Percentiles rank a stretch among this genome's conserved stretches.
Evolutionary conservation across 2,329 filamentous ascomycete genomes (phyloP).

Genomic region (Moelleriella libera): DNA sequence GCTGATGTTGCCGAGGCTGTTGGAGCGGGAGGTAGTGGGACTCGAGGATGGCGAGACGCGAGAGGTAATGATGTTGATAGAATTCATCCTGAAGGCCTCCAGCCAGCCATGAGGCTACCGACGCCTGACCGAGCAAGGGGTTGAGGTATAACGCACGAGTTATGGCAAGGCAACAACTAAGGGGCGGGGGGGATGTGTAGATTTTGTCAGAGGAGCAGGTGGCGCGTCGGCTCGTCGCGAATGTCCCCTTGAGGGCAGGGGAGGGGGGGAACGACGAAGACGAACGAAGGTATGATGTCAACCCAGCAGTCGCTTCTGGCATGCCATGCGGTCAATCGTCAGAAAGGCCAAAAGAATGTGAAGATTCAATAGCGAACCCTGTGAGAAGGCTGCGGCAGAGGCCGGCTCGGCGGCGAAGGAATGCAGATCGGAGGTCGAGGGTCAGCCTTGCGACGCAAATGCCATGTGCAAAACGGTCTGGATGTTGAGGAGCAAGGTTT

Average conservation of each 20-base stretch:
- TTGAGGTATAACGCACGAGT: background rate
- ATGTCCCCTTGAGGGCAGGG: background rate
- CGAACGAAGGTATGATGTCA: slow-evolving; percentile 2
- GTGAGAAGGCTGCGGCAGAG: background rate
- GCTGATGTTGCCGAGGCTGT: slow-evolving; percentile 41
- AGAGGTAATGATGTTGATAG: slow-evolving; percentile 82
- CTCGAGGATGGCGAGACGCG: slow-evolving; percentile 54
- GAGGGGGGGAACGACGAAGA: background rate
- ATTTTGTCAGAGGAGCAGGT: background rate
- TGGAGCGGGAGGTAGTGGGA: slow-evolving; percentile 42
- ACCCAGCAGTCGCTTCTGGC: background rate
- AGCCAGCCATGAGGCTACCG: slow-evolving; percentile 36
- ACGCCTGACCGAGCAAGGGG: slow-evolving; percentile 1
- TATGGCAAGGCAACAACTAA: background rate
- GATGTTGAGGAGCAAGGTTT: slow-evolving; percentile 2
- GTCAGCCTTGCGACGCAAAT: slow-evolving; percentile 2
- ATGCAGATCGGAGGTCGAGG: background rate
- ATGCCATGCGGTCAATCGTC: too few relatives aligned
- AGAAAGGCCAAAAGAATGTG: background rate
- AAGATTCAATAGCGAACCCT: background rate
- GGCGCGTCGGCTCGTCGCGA: background rate
- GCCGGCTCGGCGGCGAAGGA: background rate
- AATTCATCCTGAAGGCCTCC: slow-evolving; percentile 68
- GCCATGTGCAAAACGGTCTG: slow-evolving; percentile 1
- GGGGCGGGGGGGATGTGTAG: background rate